Conservation (phyloP, 164 flowering plant genomes). For the Cinnamomum micranthum region DNA sequence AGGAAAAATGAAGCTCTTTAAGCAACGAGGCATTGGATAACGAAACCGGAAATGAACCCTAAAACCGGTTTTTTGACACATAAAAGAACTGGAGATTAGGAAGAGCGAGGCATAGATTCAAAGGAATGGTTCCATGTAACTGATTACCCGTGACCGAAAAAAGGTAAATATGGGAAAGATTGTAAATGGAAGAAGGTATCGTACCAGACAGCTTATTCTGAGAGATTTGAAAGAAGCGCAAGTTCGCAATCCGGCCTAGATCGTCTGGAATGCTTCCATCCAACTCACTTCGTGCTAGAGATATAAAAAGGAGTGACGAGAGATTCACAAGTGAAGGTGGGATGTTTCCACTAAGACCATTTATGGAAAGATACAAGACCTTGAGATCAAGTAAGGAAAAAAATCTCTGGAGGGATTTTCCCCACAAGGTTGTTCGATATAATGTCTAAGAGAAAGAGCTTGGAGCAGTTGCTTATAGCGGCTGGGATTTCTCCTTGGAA, state of each 20-base stretch:
- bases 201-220: neutral
- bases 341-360: neutral
- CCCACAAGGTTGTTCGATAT: neutral
- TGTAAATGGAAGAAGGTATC: neutral
- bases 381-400: too few species aligned
- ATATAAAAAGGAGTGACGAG: neutral
- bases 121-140: slow-evolving; percentile 23
- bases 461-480: slow-evolving; percentile 12
- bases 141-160: neutral
- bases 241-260: neutral
- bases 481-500: slow-evolving; percentile 30
- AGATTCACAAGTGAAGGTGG: slow-evolving; percentile 2
- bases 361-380: neutral
- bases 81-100: slow-evolving; percentile 30
- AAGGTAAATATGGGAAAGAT: neutral
- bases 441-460: slow-evolving; percentile 25
- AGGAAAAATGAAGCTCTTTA: slow-evolving; percentile 19
- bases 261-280: slow-evolving; percentile 1
- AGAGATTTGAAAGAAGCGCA: neutral
- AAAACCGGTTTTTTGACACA: slow-evolving; percentile 27
- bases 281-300: neutral
- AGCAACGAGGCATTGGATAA: slow-evolving; percentile 39
- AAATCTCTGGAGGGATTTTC: too few species aligned
- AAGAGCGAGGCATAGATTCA: slow-evolving; percentile 17
- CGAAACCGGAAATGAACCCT: slow-evolving; percentile 44